Evolutionary conservation across 2,329 filamentous ascomycete species (phyloP).

Genomic region (Purpureocillium takamizusanense): DNA sequence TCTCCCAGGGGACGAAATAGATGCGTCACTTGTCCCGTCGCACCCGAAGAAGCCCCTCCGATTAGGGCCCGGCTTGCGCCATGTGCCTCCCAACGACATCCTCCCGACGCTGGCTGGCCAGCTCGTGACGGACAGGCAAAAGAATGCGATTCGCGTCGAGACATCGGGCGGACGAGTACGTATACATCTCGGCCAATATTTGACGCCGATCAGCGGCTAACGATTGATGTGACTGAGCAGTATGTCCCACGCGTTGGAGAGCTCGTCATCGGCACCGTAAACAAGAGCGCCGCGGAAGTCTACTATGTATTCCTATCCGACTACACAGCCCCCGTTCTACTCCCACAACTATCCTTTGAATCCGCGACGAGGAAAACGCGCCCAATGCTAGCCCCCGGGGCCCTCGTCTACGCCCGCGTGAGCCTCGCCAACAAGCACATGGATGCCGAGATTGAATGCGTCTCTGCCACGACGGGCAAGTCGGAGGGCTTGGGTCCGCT

Average conservation of each 20-base stretch:
- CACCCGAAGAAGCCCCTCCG: constrained; percentile 63
- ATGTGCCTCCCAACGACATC: constrained; percentile 69
- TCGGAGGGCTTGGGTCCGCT: constrained; percentile 80
- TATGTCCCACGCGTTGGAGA: constrained; percentile 77
- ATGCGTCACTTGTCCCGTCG: constrained; percentile 56
- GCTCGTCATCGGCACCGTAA: constrained; percentile 79
- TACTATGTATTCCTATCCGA: constrained; percentile 73
- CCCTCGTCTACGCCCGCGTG: constrained; percentile 84
- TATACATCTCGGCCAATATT: constrained; percentile 1
- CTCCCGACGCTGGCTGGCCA: constrained; percentile 59
- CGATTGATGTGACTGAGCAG: constrained; percentile 26
- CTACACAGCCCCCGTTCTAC: constrained; percentile 53
- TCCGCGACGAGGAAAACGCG: constrained; percentile 85
- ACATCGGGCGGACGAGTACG: constrained; percentile 59
- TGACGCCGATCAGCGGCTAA: background rate
- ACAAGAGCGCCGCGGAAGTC: constrained; percentile 64
- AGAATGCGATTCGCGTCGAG: constrained; percentile 74
- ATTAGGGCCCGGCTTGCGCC: constrained; percentile 74
- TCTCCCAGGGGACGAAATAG: constrained; percentile 73
- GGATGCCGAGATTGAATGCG: constrained; percentile 85
- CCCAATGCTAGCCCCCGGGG: constrained; percentile 64
- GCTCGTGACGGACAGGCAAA: constrained; percentile 58
- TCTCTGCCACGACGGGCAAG: constrained; percentile 78
- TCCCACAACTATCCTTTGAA: constrained; percentile 89
- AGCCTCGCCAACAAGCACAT: constrained; percentile 69